phyloP scores from a whole-genome alignment of 768 basidiomycete species.

The Boletus insuetus region DNA sequence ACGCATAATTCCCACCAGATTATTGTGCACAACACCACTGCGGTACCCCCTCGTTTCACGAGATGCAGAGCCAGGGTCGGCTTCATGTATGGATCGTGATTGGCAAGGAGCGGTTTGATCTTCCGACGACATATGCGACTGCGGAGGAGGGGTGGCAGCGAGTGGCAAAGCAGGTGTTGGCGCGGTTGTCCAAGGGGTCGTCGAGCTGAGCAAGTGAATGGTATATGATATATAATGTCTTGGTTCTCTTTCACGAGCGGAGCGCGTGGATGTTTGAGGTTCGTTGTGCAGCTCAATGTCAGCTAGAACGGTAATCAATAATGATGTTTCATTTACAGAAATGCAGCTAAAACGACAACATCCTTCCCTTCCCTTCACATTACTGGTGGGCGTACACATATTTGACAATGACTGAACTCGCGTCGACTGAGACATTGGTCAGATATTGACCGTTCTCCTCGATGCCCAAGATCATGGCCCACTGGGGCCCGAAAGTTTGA shows the following conservation, averaged over 20 bases:
- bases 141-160: slow-evolving; percentile 40
- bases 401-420: no score
- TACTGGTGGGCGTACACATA: no score
- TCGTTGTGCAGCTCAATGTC: no score
- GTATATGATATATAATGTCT: neutral
- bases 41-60: slow-evolving; percentile 35
- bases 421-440: neutral
- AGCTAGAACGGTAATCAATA: no score
- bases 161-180: slow-evolving; percentile 44
- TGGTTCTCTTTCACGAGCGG: no score
- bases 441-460: neutral
- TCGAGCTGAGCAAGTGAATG: neutral
- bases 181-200: slow-evolving; percentile 31
- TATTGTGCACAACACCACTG: slow-evolving; percentile 15
- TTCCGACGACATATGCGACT: slow-evolving; percentile 39
- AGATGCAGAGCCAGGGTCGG: slow-evolving; percentile 17
- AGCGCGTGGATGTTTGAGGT: no score
- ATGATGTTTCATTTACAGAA: no score
- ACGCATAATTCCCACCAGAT: slow-evolving; percentile 8
- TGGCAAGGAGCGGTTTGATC: slow-evolving; percentile 42
- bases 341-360: no score
- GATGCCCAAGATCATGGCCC: neutral
- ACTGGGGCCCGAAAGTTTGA: neutral
- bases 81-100: slow-evolving; percentile 49
- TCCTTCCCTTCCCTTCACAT: no score